phyloP scores from a whole-genome alignment of 2,329 filamentous ascomycete species.

The Ophiostoma himal-ulmi region DNA sequence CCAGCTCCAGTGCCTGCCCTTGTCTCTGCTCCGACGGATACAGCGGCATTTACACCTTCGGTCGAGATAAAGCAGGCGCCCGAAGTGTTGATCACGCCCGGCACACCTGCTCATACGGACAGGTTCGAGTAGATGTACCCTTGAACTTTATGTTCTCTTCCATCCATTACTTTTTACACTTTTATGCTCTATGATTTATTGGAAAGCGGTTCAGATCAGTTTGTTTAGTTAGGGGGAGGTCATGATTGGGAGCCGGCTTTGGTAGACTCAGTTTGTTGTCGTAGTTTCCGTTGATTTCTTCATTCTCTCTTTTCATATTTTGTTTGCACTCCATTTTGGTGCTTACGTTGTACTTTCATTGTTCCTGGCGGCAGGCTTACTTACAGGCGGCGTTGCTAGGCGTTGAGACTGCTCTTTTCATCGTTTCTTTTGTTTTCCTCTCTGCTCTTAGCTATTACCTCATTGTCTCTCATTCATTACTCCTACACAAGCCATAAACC shows the following conservation, averaged over 20 bases:
- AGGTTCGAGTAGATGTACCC: slow-evolving; percentile 18
- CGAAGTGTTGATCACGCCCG: slow-evolving; percentile 43
- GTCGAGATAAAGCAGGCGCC: slow-evolving; percentile 32
- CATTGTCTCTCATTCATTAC: slow-evolving; percentile 8
- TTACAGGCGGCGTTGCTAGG: slow-evolving; percentile 7
- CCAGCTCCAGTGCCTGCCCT: not conserved
- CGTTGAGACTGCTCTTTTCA: not conserved
- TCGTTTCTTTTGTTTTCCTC: not conserved
- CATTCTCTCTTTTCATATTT: not conserved
- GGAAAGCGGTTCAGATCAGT: not conserved
- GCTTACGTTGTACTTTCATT: not conserved
- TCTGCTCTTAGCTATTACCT: not conserved
- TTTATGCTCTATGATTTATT: not conserved
- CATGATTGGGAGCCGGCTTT: not conserved
- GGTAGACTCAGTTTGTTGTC: not conserved
- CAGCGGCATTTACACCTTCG: slow-evolving; percentile 12
- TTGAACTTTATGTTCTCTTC: not conserved
- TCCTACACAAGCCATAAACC: not conserved
- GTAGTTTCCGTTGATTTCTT: not conserved
- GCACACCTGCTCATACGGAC: slow-evolving; percentile 38
- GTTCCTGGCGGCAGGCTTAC: not conserved
- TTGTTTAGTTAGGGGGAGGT: not conserved
- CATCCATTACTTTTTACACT: too few species aligned
- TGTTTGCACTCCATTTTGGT: not conserved
- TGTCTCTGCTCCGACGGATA: not conserved